Conservation (phyloP, 2,329 filamentous ascomycete species). For the Paecilomyces dactylethromorphus region DNA sequence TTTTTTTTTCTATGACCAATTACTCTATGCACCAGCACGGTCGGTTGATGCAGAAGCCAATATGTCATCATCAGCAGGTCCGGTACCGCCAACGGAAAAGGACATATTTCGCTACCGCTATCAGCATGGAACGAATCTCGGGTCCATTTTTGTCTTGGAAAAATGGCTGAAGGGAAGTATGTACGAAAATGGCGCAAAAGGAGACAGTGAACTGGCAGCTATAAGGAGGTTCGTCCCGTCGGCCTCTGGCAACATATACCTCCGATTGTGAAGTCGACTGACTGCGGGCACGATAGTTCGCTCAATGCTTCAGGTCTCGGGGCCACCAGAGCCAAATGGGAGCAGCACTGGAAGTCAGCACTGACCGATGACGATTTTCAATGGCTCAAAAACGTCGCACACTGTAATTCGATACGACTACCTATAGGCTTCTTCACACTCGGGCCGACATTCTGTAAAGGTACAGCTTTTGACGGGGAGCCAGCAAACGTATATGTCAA, state of each 20-base stretch:
- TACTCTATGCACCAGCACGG: not conserved
- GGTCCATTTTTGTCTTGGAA: slow-evolving; percentile 55
- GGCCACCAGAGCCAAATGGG: slow-evolving; percentile 44
- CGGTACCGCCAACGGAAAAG: slow-evolving; percentile 9
- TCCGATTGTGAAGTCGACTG: not conserved
- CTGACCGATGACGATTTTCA: slow-evolving; percentile 46
- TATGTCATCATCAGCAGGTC: slow-evolving; percentile 9
- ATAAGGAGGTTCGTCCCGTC: slow-evolving; percentile 34
- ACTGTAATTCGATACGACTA: slow-evolving; percentile 52
- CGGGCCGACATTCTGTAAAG: slow-evolving; percentile 43
- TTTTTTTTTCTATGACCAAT: not conserved
- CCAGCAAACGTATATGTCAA: slow-evolving; percentile 44
- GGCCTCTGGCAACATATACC: not conserved
- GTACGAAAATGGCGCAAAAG: slow-evolving; percentile 38
- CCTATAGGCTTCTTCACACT: slow-evolving; percentile 56
- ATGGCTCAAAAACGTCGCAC: slow-evolving; percentile 47
- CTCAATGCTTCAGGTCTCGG: slow-evolving; percentile 43
- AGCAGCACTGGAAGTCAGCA: slow-evolving; percentile 48
- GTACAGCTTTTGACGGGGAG: slow-evolving; percentile 46
- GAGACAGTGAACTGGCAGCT: slow-evolving; percentile 47
- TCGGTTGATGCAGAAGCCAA: slow-evolving; percentile 2
- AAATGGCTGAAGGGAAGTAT: slow-evolving; percentile 49
- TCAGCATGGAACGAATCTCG: slow-evolving; percentile 54
- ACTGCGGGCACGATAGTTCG: slow-evolving; percentile 19
- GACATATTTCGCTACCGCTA: slow-evolving; percentile 48